Base-by-base conservation (phyloP, 139 green algal genomes). In the Chlamydomonas incerta region DNA sequence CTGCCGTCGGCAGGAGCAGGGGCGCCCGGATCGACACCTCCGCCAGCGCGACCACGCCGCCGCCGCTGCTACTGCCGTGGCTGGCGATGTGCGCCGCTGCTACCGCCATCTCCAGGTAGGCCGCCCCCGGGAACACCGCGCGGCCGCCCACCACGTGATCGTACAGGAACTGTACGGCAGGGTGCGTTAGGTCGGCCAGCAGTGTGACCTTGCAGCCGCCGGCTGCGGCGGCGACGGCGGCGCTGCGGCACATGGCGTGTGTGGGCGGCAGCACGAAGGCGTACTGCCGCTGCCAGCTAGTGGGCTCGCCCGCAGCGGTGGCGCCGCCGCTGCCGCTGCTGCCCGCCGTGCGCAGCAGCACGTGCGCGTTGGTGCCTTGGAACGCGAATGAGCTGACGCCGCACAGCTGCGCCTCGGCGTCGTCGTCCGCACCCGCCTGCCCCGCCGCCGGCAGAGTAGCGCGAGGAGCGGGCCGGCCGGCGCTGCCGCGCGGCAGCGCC, bases 351-450 rank as follows among this genome's bases (percentile, higher is more conserved):
- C 23, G 55, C 41, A 96, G 81, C 26, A 95, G 70, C 21, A 93
- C 63, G 80, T 96, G 92, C n/a, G 94, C 94, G 88, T 98, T 98
- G 82, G 93, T 97, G 50, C 95, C 94, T 79, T 98, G 95, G 83
- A 96, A 98, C 0, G 95, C 95, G 88, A 98, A 98, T 0, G 93
- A 93, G 83, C 91, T 96, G 24, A 97, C 87, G 31, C 93, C 92
- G 65, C 58, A 47, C 0, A n/a, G 82, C 67, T 77, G 33, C 8
- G 29, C 34, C 14, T 31, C 15, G 10, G 24, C 18, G 28, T 35
- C 9, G 18, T n/a, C n/a, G 15, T 6, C 18, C 13, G 15, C n/a
- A n/a, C n/a, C n/a, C n/a, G n/a, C n/a, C n/a, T n/a, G n/a, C n/a
- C n/a, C n/a, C n/a, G n/a, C n/a, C n/a, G n/a, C n/a, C n/a, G n/a